Base-by-base conservation (phyloP, 768 basidiomycete genomes). In the Boletus rufocinnamomeus region DNA sequence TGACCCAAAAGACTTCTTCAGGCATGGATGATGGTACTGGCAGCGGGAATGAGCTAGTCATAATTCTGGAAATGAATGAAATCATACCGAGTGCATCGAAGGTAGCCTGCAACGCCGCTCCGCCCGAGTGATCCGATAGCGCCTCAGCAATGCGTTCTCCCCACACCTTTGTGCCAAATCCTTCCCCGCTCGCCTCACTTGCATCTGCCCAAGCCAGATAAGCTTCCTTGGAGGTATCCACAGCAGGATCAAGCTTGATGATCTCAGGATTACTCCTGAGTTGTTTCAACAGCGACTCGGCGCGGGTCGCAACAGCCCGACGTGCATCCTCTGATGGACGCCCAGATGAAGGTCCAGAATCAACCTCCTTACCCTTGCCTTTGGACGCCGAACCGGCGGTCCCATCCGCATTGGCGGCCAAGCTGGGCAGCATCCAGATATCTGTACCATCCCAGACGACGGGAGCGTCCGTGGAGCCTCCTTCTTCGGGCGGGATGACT, bases 361-460 rank as follows among this genome's bases (percentile, higher is more conserved):
- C 58, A 62, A 66, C 59, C 62, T 72, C 74, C 69, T 72, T 65
- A 40, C 77, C 71, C 72, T 82, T 67, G 9, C 75, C 71, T 61
- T 77, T 80, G 34, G 54, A 59, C 35, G 43, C 46, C 17, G 60
- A 41, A 8, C 56, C 34, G 11, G 21, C 28, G 2, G 17, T 38
- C 28, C 52, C 62, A 59, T 71, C 63, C 54, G 59, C 52, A 50
- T 43, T 23, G 21, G 63, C 65, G 10, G 67, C 62, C 21, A 62
- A 58, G 41, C 65, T 65, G 10, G 83, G 91, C 57, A 94, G 68
- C 77, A 87, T 85, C 88, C 93, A 95, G 69, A 94, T 82, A 72
- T 95, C 93, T 34, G 86, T 76, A 1, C 93, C 94, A 70, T 95
- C 94, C 93, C 93, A 95, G 44, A 84, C 63, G 28, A 87, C 68